A percentile compares a stretch with the other conserved stretches of the same genome.
phyloP scores from a whole-genome alignment of 1,284 basidiomycete species.

The Ustilago vetiveriae region DNA sequence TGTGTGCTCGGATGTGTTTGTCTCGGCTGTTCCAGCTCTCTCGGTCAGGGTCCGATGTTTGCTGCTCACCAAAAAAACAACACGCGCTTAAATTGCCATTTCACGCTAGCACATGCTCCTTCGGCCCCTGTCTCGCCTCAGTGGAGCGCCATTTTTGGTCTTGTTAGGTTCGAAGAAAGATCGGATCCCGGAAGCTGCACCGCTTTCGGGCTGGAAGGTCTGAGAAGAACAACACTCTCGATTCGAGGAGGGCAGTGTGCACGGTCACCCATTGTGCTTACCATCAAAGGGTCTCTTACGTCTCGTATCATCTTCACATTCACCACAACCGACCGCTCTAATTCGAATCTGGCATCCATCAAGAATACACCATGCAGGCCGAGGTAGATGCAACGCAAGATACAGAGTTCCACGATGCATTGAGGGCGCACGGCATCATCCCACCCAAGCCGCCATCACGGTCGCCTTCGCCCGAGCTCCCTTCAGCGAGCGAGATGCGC shows the following conservation, averaged over 20 bases:
- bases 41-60: constrained; percentile 17
- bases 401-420: constrained; percentile 65
- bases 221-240: constrained; percentile 14
- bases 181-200: constrained; percentile 21
- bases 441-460: constrained; percentile 63
- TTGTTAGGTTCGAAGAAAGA: not conserved
- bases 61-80: constrained; percentile 2
- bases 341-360: not conserved
- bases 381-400: constrained; percentile 57
- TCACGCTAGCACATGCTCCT: constrained; percentile 1
- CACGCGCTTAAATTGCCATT: not conserved
- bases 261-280: no score
- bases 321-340: no score
- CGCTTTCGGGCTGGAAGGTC: constrained; percentile 11
- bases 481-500: constrained; percentile 41
- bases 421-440: constrained; percentile 64
- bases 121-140: constrained; percentile 11
- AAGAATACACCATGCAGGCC: constrained; percentile 39
- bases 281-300: not conserved
- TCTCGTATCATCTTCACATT: no score
- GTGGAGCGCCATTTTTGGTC: not conserved
- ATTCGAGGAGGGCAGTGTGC: no score
- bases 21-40: constrained; percentile 1
- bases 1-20: no score
- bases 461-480: constrained; percentile 62